phyloP scores from a whole-genome alignment of 805 yeast genomes.

The Scheffersomyces amazonensis region DNA sequence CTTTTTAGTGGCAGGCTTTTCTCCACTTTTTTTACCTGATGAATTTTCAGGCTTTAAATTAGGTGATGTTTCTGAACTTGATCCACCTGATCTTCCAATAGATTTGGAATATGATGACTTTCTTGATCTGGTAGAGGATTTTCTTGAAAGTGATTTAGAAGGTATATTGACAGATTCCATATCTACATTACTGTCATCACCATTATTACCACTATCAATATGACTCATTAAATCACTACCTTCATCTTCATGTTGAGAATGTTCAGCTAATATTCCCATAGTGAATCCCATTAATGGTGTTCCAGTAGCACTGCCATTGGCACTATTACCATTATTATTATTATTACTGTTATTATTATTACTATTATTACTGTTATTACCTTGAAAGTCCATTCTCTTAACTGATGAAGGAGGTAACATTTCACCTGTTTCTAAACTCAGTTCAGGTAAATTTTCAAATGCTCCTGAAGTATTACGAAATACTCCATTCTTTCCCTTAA shows the following conservation, averaged over 20 bases:
- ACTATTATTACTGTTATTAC: too few relatives aligned
- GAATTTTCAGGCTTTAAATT: slow-evolving; percentile 4
- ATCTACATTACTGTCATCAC: neutral
- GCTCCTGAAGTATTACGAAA: slow-evolving; percentile 2
- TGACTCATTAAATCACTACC: neutral
- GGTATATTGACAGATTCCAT: neutral
- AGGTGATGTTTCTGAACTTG: slow-evolving; percentile 19
- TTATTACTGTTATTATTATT: neutral
- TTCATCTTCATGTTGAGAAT: slow-evolving; percentile 7
- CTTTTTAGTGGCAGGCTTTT: slow-evolving; percentile 47
- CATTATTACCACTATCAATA: neutral
- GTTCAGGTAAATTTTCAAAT: slow-evolving; percentile 30
- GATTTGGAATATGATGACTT: slow-evolving; percentile 9
- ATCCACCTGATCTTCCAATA: slow-evolving; percentile 5
- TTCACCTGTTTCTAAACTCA: slow-evolving; percentile 11
- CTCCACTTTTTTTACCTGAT: slow-evolving; percentile 8
- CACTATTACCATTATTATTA: neutral
- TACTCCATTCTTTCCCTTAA: slow-evolving; percentile 23
- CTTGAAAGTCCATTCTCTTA: slow-evolving; percentile 1
- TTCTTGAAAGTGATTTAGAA: slow-evolving; percentile 1
- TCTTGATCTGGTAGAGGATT: slow-evolving; percentile 10
- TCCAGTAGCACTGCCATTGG: slow-evolving; percentile 4
- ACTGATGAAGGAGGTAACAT: slow-evolving; percentile 1
- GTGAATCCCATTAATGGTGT: slow-evolving; percentile 47
- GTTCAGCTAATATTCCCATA: slow-evolving; percentile 43